These are phyloP conservation scores for Pyrenophora teres DNA, from an alignment of 2,329 filamentous ascomycete genomes.

Conservation along the genomic window DNA sequence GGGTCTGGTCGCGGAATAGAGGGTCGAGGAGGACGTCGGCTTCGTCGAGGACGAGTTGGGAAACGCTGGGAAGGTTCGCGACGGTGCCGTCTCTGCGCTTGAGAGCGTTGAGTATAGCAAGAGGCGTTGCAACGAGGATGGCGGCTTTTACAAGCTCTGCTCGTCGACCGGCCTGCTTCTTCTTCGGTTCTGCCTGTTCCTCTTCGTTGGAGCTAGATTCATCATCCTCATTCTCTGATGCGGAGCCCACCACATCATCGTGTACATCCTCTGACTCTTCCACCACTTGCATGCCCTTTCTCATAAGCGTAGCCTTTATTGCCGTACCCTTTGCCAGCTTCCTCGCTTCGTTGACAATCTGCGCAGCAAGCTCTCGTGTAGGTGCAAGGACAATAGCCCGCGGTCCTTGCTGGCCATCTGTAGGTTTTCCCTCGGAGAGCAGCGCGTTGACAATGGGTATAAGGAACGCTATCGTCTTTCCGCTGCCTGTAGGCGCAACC, in stretches of 20 bases:
- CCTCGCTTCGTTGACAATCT: constrained; percentile 70
- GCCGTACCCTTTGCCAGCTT: constrained; percentile 80
- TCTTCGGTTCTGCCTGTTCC: constrained; percentile 38
- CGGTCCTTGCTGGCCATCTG: constrained; percentile 28
- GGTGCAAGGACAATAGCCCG: constrained; percentile 55
- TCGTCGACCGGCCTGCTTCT: constrained; percentile 45
- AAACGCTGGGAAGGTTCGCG: constrained; percentile 67
- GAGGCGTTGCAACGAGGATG: constrained; percentile 79
- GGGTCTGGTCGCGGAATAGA: constrained; percentile 86
- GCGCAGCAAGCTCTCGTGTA: constrained; percentile 56
- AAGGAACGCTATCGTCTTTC: constrained; percentile 92
- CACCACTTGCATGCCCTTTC: constrained; percentile 76
- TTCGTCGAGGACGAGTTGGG: constrained; percentile 83
- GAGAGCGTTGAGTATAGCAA: constrained; percentile 77
- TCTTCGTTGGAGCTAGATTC: constrained; percentile 44
- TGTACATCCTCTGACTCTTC: constrained; percentile 51
- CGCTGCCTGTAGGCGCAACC: constrained; percentile 92
- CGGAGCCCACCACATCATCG: constrained; percentile 31
- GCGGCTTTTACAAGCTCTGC: constrained; percentile 70
- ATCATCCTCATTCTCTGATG: constrained; percentile 47
- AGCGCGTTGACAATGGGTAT: constrained; percentile 84
- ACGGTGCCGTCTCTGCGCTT: constrained; percentile 53
- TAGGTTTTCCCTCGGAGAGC: constrained; percentile 35
- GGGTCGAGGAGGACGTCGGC: constrained; percentile 92
- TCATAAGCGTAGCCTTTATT: constrained; percentile 79